phyloP scores from a whole-genome alignment of 2,329 filamentous ascomycete genomes.

The Sporothrix mexicana region DNA sequence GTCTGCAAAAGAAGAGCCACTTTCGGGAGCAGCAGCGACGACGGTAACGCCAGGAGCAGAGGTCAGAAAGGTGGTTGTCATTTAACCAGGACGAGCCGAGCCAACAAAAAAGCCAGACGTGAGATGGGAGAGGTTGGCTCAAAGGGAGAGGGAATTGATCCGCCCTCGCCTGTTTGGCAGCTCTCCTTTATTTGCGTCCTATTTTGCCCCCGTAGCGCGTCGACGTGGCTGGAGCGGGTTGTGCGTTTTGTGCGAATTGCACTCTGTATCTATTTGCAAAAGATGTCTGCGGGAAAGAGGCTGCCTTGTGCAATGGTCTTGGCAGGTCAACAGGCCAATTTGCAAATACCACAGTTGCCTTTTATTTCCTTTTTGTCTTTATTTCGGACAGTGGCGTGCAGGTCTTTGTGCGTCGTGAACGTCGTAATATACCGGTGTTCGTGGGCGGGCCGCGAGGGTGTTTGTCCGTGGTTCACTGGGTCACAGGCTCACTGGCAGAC shows the following conservation, averaged over 20 bases:
- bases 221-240: neutral
- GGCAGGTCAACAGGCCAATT: slow-evolving; percentile 1
- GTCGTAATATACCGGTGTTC: slow-evolving; percentile 8
- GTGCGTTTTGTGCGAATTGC: neutral
- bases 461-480: neutral
- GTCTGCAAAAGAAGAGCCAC: slow-evolving; percentile 18
- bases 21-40: slow-evolving; percentile 19
- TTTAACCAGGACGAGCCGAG: slow-evolving; percentile 34
- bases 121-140: neutral
- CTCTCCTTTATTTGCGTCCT: neutral
- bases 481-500: neutral
- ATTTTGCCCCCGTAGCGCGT: slow-evolving; percentile 18
- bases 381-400: neutral
- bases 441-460: neutral
- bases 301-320: slow-evolving; percentile 14
- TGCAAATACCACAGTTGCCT: neutral
- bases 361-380: neutral
- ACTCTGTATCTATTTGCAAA: no score
- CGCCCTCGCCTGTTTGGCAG: slow-evolving; percentile 24
- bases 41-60: slow-evolving; percentile 19
- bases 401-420: slow-evolving; percentile 18
- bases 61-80: slow-evolving; percentile 30
- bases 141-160: slow-evolving; percentile 24
- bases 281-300: neutral
- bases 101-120: neutral